Evolutionary conservation across 305 asterid species (phyloP).

Genomic region (Solanum chacoense): DNA sequence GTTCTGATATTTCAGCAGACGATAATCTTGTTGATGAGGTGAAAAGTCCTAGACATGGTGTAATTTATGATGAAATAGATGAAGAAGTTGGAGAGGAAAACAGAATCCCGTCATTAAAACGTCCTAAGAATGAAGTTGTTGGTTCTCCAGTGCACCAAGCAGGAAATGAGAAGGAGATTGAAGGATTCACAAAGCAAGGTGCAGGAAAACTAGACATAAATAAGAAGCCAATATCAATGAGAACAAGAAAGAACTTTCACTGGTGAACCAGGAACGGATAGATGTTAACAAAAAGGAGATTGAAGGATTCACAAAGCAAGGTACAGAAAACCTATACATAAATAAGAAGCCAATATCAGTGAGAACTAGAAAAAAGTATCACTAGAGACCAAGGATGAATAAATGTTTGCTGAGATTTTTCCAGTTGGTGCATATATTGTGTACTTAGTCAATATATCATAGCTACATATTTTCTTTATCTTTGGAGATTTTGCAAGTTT

Average conservation of each 20-base stretch:
- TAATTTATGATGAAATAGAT: conserved; percentile 30
- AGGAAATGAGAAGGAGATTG: conserved; percentile 2
- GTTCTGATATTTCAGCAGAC: conserved; percentile 34
- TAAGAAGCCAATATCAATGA: conserved; percentile 44
- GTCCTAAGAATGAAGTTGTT: not conserved
- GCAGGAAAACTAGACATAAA: conserved; percentile 22
- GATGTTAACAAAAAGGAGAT: not conserved
- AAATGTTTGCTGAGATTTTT: not conserved
- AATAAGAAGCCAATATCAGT: conserved; percentile 40
- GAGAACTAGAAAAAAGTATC: conserved; percentile 26
- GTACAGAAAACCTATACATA: conserved; percentile 21
- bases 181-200: not conserved
- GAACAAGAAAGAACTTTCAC: conserved; percentile 26
- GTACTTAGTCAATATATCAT: conserved; percentile 1
- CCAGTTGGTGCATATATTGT: not conserved
- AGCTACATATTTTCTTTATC: not conserved
- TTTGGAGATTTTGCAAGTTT: not conserved
- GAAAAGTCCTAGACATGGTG: not conserved
- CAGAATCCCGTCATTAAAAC: not conserved
- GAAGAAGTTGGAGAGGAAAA: conserved; percentile 20
- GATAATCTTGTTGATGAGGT: conserved; percentile 6
- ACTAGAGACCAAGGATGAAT: conserved; percentile 10
- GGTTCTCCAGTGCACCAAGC: conserved; percentile 6
- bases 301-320: not conserved
- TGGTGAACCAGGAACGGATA: conserved; percentile 10